Conservation (phyloP, 164 flowering plant species). For the Chimonanthus salicifolius region DNA sequence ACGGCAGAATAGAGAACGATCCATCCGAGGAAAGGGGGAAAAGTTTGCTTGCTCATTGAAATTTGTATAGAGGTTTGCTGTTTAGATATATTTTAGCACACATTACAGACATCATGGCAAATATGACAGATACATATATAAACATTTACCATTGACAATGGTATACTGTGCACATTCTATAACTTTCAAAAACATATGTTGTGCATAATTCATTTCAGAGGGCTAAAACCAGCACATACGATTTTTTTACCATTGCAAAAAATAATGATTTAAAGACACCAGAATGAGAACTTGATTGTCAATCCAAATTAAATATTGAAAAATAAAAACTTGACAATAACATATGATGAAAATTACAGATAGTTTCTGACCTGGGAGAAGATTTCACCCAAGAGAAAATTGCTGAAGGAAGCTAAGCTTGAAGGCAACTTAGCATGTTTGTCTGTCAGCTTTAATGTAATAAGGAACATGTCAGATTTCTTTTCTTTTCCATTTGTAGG, state of each 20-base stretch:
- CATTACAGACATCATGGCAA: too few relatives aligned
- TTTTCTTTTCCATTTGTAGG: background rate
- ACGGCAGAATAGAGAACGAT: too few relatives aligned
- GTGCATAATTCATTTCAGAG: background rate
- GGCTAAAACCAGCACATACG: background rate
- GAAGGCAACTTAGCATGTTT: conserved; percentile 84
- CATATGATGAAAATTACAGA: background rate
- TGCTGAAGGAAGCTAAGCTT: conserved; percentile 79
- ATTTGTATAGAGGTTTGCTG: too few relatives aligned
- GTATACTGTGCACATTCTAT: too few relatives aligned
- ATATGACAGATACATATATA: too few relatives aligned
- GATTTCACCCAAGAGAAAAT: conserved; percentile 90
- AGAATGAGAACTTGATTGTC: background rate
- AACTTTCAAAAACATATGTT: too few relatives aligned
- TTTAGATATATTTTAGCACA: too few relatives aligned
- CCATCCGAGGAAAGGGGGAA: too few relatives aligned
- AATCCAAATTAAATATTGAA: background rate
- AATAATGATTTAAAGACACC: background rate
- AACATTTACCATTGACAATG: too few relatives aligned
- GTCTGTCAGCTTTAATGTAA: conserved; percentile 47
- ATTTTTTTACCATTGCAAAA: background rate
- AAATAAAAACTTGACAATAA: background rate
- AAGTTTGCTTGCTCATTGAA: too few relatives aligned
- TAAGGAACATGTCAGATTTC: conserved; percentile 5
- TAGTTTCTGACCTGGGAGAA: conserved; percentile 69